Evolutionary conservation across 768 basidiomycete species (phyloP), one percentile per base, ranked within the genome.

Genomic region (Fomitopsis pulvina): DNA sequence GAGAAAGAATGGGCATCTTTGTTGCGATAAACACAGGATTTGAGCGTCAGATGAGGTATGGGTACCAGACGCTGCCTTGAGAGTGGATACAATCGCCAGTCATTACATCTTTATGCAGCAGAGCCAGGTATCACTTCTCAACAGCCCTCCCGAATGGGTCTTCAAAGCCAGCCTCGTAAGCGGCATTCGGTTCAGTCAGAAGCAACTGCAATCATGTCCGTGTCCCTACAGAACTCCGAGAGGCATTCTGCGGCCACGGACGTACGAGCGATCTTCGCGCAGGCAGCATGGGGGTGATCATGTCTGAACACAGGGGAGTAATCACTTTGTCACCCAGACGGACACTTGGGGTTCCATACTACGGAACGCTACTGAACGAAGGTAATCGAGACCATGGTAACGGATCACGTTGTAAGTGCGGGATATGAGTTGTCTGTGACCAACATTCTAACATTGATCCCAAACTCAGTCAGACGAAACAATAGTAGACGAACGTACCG

Each of bases 131-230:
- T n/a, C n/a, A n/a, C n/a, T n/a, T n/a, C n/a, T n/a, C n/a, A n/a
- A n/a, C n/a, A n/a, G n/a, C n/a, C n/a, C n/a, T n/a, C n/a, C n/a
- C n/a, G n/a, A n/a, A n/a, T n/a, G n/a, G n/a, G 51, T 42, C 30
- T 30, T 52, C 10, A 52, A 41, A 52, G 51, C 51, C 7, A 45
- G 51, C 18, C 44, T 52, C 51, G 24, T 47, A 52, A 16, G 51
- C 39, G 20, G 51, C 51, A 41, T 52, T 47, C 51, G 51, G 51
- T 26, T 52, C 28, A 12, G 45, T 52, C 51, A 47, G n/a, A n/a
- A n/a, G n/a, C 47, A 25, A 42, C 46, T 32, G 45, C 34, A 16
- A 52, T 37, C 14, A n/a, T 26, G 10, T 52, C 51, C 20, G 45
- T 34, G 24, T 47, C 51, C 40, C 51, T 18, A 41, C 42, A 52